Conservation (phyloP, 345 rosid genomes). For the Linum lewisii region DNA sequence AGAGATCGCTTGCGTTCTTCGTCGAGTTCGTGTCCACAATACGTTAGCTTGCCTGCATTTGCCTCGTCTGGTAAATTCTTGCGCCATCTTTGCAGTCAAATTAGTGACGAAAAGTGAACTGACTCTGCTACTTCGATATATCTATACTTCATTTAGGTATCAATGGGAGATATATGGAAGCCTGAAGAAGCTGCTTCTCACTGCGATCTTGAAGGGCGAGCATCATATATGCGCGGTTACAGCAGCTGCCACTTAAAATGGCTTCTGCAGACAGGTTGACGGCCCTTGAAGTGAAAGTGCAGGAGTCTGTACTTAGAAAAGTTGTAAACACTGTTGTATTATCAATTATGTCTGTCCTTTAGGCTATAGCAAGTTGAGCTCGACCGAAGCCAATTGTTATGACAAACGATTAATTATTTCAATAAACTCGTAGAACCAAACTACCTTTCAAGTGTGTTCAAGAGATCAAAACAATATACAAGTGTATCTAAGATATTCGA, state of each 20-base stretch:
- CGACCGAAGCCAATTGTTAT: too few species aligned
- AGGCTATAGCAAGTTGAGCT: too few species aligned
- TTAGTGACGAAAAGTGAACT: background rate
- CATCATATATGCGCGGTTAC: too few species aligned
- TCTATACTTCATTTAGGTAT: background rate
- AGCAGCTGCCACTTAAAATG: background rate
- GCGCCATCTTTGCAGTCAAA: background rate
- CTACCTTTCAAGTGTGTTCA: too few species aligned
- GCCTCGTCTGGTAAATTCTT: conserved; percentile 43
- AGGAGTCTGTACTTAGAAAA: too few species aligned
- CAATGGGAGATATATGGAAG: background rate
- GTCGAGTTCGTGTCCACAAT: conserved; percentile 63
- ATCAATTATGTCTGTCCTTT: too few species aligned
- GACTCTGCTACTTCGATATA: background rate
- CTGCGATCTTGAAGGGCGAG: background rate
- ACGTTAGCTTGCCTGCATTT: conserved; percentile 64
- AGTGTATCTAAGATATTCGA: too few species aligned
- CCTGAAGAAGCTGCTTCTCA: background rate
- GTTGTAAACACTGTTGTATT: too few species aligned
- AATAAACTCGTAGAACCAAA: too few species aligned
- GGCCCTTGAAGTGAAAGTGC: background rate
- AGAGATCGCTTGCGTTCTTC: conserved; percentile 21
- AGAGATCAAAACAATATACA: too few species aligned
- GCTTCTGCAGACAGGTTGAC: background rate
- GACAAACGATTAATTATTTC: too few species aligned